Percentiles rank a stretch among this genome's conserved stretches.
phyloP scores from a whole-genome alignment of 768 basidiomycete genomes.

The Auricularia auricula-judae region DNA sequence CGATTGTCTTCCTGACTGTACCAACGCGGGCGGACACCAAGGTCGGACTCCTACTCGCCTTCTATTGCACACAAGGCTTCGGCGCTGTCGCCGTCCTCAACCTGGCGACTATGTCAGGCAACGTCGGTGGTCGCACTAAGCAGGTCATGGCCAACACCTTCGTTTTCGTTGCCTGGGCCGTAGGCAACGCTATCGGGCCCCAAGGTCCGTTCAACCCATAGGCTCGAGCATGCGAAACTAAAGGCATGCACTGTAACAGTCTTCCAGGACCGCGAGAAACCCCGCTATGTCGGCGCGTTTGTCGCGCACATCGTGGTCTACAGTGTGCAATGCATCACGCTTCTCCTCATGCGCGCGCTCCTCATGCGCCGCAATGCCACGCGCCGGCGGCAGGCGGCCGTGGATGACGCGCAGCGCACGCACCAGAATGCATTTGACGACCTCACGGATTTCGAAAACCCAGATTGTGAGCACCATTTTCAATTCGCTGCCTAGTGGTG shows the following conservation, averaged over 20 bases:
- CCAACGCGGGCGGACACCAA: constrained; percentile 28
- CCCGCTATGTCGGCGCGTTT: constrained; percentile 37
- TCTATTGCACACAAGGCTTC: constrained; percentile 39
- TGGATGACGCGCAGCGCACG: constrained; percentile 19
- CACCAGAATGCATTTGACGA: constrained; percentile 38
- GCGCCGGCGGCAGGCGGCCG: constrained; percentile 24
- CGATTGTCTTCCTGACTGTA: constrained; percentile 38
- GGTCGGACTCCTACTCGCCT: constrained; percentile 37
- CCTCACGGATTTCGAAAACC: constrained; percentile 38
- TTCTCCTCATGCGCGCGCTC: constrained; percentile 28
- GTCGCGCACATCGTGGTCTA: constrained; percentile 38
- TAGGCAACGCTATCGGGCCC: constrained; percentile 38
- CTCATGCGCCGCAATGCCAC: constrained; percentile 32
- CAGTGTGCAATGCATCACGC: constrained; percentile 28
- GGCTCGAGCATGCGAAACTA: not conserved
- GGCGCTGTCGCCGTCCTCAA: constrained; percentile 37
- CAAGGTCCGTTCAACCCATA: constrained; percentile 20
- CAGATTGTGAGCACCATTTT: constrained; percentile 18
- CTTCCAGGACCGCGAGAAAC: constrained; percentile 34
- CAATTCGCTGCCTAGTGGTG: not conserved
- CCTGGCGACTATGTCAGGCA: constrained; percentile 35
- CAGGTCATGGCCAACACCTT: constrained; percentile 36
- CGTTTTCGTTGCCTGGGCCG: constrained; percentile 43
- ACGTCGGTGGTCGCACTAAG: constrained; percentile 40
- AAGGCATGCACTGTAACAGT: constrained; percentile 15